Base-by-base conservation (phyloP, 352 stramenopile genomes). In the Globisporangium emineosum region DNA sequence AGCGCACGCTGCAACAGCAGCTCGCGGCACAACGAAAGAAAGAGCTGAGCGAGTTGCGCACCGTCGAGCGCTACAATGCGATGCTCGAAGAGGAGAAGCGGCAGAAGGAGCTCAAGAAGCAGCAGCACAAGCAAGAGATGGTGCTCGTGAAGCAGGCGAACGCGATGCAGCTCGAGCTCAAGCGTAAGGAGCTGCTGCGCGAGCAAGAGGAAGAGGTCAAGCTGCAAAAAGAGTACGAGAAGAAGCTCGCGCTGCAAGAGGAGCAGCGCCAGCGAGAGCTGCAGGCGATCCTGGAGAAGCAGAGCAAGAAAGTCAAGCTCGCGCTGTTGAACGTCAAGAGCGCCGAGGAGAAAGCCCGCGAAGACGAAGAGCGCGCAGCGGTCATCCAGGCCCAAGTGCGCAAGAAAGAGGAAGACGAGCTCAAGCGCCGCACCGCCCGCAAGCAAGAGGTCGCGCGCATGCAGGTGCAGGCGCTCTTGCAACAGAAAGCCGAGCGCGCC, bases 251-350 rank as follows among this genome's bases (percentile, higher is more conserved):
- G 42, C 51, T 65, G 50, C 81, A 88, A 35, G 81, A 89, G 33
- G 64, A 68, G 10, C 74, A 70, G 23, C 76, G 78, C 0, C 75
- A 75, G 23, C 67, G 70, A 19, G 78, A 86, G 59, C 71, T 90
- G 3, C 65, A 78, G 3, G 70, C 73, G 15, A 76, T 88, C 32
- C 49, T 83, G 9, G 65, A 66, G 23, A 86, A 86, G 57, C 81
- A 88, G 58, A 82, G 60, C 40, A 72, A 73, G 30, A 86, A 77
- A 53, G 76, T 88, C 40, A 80, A 84, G 59, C 63, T 88, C 53
- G 78, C 78, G 0, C 67, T 87, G 35, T 64, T 86, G 0, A 87
- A 87, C 43, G 78, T 87, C 23, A 86, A 86, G 66, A 88, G 64
- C 56, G 76, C 75, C 17, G 73, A 90, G 30, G 78, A 88, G 64